These are phyloP conservation scores for Pseudevernia furfuracea DNA, from an alignment of 495 filamentous ascomycete species.

Conservation along the genomic window DNA sequence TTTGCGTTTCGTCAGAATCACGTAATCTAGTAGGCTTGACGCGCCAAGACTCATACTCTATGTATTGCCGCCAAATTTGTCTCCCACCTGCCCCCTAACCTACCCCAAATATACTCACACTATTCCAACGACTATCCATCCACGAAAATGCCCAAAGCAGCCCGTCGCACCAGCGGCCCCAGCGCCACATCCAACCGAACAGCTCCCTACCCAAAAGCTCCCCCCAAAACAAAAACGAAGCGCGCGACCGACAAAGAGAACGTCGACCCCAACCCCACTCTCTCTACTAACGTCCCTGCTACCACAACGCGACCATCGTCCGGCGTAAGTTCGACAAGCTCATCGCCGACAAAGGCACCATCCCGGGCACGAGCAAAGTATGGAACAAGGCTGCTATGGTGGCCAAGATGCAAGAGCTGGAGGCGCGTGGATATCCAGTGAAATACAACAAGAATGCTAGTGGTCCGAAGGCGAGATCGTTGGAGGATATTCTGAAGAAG, in stretches of 20 bases:
- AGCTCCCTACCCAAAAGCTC: slow-evolving; percentile 21
- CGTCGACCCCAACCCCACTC: slow-evolving; percentile 16
- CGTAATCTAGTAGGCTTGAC: neutral
- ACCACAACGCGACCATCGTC: slow-evolving; percentile 23
- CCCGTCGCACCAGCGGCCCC: slow-evolving; percentile 32
- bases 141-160: slow-evolving; percentile 21
- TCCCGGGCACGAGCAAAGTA: slow-evolving; percentile 21
- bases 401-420: slow-evolving; percentile 22
- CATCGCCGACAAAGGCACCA: slow-evolving; percentile 16
- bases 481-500: slow-evolving; percentile 18
- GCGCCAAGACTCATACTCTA: neutral
- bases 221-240: neutral
- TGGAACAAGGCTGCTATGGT: slow-evolving; percentile 22
- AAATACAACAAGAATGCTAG: slow-evolving; percentile 16
- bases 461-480: slow-evolving; percentile 8
- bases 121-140: neutral
- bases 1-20: neutral
- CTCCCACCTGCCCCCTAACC: too few relatives aligned
- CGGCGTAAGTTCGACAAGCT: slow-evolving; percentile 25
- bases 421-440: slow-evolving; percentile 12
- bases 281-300: slow-evolving; percentile 14
- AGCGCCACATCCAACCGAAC: slow-evolving; percentile 5
- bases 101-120: neutral
- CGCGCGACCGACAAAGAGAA: slow-evolving; percentile 24
- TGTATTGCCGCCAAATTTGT: too few relatives aligned